phyloP scores from a whole-genome alignment of 1,139 yeast species.

The Barnettozyma hawaiiensis region DNA sequence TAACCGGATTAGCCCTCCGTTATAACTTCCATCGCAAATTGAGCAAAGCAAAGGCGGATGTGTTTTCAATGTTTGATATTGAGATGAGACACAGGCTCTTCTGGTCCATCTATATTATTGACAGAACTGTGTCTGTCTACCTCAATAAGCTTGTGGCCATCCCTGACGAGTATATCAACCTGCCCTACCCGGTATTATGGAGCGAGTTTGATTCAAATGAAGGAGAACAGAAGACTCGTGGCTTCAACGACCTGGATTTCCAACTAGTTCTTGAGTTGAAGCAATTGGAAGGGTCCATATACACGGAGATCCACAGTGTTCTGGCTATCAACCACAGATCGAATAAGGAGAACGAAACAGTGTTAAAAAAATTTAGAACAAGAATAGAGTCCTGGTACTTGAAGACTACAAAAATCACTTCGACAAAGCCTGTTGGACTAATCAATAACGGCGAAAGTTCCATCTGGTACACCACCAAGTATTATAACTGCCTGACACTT shows the following conservation, averaged over 20 bases:
- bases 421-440: not conserved
- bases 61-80: conserved; percentile 10
- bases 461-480: conserved; percentile 19
- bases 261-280: conserved; percentile 14
- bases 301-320: conserved; percentile 18
- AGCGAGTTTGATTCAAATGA: conserved; percentile 10
- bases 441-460: conserved; percentile 6
- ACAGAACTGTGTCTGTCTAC: conserved; percentile 19
- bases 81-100: conserved; percentile 21
- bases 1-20: conserved; percentile 18
- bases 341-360: conserved; percentile 9
- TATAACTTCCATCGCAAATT: conserved; percentile 19
- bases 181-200: conserved; percentile 17
- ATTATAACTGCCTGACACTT: conserved; percentile 18
- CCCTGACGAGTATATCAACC: conserved; percentile 18
- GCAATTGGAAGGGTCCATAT: conserved; percentile 18
- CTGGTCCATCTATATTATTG: conserved; percentile 22
- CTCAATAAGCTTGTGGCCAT: conserved; percentile 18
- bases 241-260: conserved; percentile 4
- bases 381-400: conserved; percentile 20
- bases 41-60: conserved; percentile 9
- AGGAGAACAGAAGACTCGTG: not conserved
- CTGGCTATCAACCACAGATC: conserved; percentile 15
- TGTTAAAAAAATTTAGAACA: conserved; percentile 13
- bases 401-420: conserved; percentile 12